Base-by-base conservation (phyloP, 202 grass and related monocot species). In the Setaria italica region DNA sequence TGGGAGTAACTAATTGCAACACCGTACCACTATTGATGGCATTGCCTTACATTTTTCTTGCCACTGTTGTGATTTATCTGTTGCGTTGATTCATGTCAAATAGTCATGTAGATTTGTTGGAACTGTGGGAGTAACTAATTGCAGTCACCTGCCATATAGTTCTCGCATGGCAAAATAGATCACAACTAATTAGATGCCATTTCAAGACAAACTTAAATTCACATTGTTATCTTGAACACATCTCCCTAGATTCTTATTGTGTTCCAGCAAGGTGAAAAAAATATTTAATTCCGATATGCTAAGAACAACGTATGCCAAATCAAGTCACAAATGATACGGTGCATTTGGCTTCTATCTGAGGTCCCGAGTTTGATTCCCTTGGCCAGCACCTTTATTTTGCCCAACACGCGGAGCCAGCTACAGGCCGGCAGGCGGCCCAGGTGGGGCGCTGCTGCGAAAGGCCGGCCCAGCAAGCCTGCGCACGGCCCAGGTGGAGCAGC, bases 81-180 rank as follows among this genome's bases (percentile, higher is more conserved):
- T 85, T 81, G 20, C 29, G 72, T 73, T 82, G 62, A 58, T 72
- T 82, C 30, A 80, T 80, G 67, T 74, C 68, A 58, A 70, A 69
- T 62, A 0, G 4, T 34, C 43, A 54, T 43, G 12, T 39, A 30
- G 4, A 15, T 33, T 20, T 62, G 60, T 63, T 79, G 62, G 15
- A 80, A 59, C 20, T 80, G 37, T 49, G 51, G 7, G 34, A 4
- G 54, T n/a, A 45, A 34, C 80, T 21, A 53, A 71, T 81, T 55
- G 33, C 30, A 14, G n/a, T 66, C 14, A 68, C 68, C 15, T 78
- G 54, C 67, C 59, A 79, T 43, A 51, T 62, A 21, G 12, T 76
- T 74, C 47, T 65, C 48, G 49, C 25, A n/a, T 51, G 53, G 34
- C 25, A 85, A 50, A 62, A 16, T n/a, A 39, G 35, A 20, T 6